These are phyloP conservation scores for Citrullus colocynthis DNA, from an alignment of 306 rosid genomes.

Conservation along the genomic window DNA sequence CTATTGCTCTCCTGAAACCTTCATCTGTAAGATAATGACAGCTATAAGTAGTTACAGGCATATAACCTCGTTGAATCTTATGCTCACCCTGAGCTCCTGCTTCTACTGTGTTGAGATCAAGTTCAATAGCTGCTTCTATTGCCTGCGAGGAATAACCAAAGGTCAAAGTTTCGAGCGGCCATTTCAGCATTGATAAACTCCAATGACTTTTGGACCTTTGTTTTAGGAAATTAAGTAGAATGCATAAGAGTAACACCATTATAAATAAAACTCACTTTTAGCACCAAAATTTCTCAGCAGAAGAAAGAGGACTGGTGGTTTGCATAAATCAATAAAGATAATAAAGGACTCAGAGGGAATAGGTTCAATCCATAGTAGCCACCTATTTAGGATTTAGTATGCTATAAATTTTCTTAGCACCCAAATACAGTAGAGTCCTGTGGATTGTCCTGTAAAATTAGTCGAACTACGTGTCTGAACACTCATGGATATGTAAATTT, in stretches of 20 bases:
- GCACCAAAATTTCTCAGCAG: not conserved
- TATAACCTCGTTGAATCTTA: conserved; percentile 89
- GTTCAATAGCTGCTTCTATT: conserved; percentile 95
- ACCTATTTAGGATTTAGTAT: too few species aligned
- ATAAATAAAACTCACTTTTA: not conserved
- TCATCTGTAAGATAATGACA: conserved; percentile 63
- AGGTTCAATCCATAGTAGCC: too few species aligned
- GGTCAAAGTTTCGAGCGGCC: not conserved
- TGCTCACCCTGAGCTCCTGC: conserved; percentile 99
- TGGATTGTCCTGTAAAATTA: too few species aligned
- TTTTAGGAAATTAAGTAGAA: not conserved
- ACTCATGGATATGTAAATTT: too few species aligned
- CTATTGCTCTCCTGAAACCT: conserved; percentile 51
- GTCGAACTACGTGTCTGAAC: too few species aligned
- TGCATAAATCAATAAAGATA: too few species aligned
- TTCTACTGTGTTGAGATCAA: conserved; percentile 66
- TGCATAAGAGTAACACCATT: not conserved
- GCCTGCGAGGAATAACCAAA: conserved; percentile 41
- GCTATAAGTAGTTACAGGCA: conserved; percentile 82
- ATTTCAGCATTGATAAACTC: not conserved
- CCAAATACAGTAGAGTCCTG: too few species aligned
- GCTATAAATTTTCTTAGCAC: too few species aligned
- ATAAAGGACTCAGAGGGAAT: too few species aligned
- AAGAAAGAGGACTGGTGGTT: not conserved
- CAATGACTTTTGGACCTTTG: not conserved